Base-by-base conservation (phyloP, 1,284 basidiomycete species). In the Leccinum pachyderme region DNA sequence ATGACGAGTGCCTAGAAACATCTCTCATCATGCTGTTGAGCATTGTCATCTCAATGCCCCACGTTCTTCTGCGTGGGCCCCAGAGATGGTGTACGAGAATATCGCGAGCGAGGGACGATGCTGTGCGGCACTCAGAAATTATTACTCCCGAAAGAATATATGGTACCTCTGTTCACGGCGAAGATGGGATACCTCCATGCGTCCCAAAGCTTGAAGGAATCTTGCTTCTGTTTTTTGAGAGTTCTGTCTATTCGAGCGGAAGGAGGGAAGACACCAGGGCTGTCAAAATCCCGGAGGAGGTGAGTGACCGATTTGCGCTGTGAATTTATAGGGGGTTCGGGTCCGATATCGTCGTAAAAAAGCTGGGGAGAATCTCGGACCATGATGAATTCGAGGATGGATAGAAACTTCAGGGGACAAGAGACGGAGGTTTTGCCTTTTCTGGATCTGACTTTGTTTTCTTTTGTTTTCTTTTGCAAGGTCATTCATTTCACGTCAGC, bases 1-100 rank as follows among this genome's bases (percentile, higher is more conserved):
- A 80, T 50, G 89, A 83, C 9, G 91, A 89, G 70, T 97, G 92
- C 44, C 83, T 79, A 8, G 88, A 87, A 25, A 92, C 83, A 53
- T 93, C 92, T 55, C 95, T 85, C 81, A 97, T 91, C 61, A 97
- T 78, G 54, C 85, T 85, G 7, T 88, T 89, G 18, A 93, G 78
- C 24, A 93, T 77, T 1, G 91, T 92, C 90, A 93, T 92, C 69
- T 93, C 88, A 50, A 95, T 83, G 0, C 91, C 91, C 93, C 93
- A 95, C 4, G 88, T 87, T 69, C 89, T 88, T 65, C 84, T 86
- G 37, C 87, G 83, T 2, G 93, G 93, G 3, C 93, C 93, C 78
- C 82, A 88, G 43, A 93, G 72, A 61, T 85, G 82, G 66, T 94
- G 85, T 7, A 80, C 77, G 32, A 91, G 70, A 27, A 93, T 78